Base-by-base conservation (phyloP, 1,284 basidiomycete species). In the Phaffia rhodozyma region DNA sequence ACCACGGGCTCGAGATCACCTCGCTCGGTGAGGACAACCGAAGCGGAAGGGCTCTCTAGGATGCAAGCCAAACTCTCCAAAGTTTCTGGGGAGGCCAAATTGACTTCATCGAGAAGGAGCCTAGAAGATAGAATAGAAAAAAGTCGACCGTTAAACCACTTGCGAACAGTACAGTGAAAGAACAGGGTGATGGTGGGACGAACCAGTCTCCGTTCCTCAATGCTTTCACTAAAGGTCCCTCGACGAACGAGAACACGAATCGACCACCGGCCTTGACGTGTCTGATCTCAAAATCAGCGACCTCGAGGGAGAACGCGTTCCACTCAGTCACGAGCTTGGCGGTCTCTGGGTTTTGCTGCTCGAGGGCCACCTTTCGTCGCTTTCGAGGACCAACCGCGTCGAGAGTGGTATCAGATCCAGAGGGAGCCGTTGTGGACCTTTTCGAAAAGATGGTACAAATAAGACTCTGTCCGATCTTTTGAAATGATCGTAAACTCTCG, bases 21-120 rank as follows among this genome's bases (percentile, higher is more conserved):
- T 72, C 92, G 86, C 73, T 98, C 96, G 0, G 91, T 94, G 62
- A 98, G 79, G 0, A 92, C 90, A 65, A 99, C 86, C 0, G 93
- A 97, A 0, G 90, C 84, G 9, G 82, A 84, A 0, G 89, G 83
- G n/a, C 86, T 84, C 70, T 89, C 87, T 6, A 98, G 81, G 21
- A 99, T 81, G 23, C 86, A 83, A 1, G 92, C 84, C 43, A 99
- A 84, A 60, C 89, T 92, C 75, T 98, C 96, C 55, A 98, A 80
- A 0, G 94, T 97, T 77, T 98, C 96, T 38, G 92, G 80, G 55
- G 88, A 90, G 0, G 94, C 93, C 27, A 99, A 78, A 72, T 98
- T 98, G 75, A 98, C 86, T 76, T 98, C 96, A 71, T 99, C 96
- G 5, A 99, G 83, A 27, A 99, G 78, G 49, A 98, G 83, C 89